Conservation (phyloP, 345 rosid species). For the Salix arbutifolia region DNA sequence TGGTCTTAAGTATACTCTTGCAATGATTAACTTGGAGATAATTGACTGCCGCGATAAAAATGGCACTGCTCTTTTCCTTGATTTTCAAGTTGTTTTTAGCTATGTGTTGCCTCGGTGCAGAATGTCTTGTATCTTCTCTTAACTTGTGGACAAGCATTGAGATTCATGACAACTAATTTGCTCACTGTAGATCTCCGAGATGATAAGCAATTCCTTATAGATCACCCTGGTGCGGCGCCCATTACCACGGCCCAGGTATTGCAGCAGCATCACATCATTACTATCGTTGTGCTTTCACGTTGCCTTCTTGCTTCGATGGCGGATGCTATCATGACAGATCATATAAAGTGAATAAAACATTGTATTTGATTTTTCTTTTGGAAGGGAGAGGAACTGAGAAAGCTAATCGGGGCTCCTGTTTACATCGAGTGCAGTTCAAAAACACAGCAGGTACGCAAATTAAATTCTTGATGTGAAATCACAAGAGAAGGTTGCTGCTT, state of each 20-base stretch:
- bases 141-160: background rate
- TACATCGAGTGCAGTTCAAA: constrained; percentile 85
- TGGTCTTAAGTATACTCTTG: background rate
- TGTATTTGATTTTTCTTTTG: background rate
- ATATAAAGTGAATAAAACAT: background rate
- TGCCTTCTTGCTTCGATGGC: background rate
- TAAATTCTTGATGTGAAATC: background rate
- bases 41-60: background rate
- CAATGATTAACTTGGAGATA: background rate
- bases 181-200: constrained; percentile 67
- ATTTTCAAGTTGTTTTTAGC: background rate
- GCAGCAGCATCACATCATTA: constrained; percentile 3
- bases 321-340: background rate
- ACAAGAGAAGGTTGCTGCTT: background rate
- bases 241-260: constrained; percentile 70
- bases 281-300: background rate
- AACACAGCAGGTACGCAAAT: constrained; percentile 63
- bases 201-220: constrained; percentile 60
- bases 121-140: background rate
- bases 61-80: background rate
- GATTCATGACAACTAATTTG: constrained; percentile 8
- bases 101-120: background rate
- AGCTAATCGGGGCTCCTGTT: constrained; percentile 66
- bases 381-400: constrained; percentile 81
- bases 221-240: constrained; percentile 75